Evolutionary conservation across 495 filamentous ascomycete genomes (phyloP), one percentile per base, ranked within the genome.

Genomic region (Pyronema omphalodes): DNA sequence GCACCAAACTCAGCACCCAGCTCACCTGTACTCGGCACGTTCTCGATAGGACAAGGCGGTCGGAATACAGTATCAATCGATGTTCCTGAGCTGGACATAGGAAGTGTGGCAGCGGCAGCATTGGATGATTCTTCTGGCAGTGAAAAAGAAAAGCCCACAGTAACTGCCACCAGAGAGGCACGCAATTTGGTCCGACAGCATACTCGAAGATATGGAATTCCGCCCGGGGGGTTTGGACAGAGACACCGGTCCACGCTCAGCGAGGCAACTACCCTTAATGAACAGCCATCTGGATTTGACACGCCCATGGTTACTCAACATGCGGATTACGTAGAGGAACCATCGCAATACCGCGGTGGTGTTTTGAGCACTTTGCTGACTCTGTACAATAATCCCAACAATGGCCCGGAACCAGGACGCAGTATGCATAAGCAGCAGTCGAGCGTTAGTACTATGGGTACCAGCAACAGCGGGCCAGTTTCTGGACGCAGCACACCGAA

Each of bases 301-400:
- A 55, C 58, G 6, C 46, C 60, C n/a, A 58, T 51, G 23, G 68
- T 50, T 37, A 45, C 19, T 37, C 54, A 53, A 12, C 60, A 74
- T 50, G 77, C 84, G 52, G 72, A 75, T 44, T 88, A 85, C 59
- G 72, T 84, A 6, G 78, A 81, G 40, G 73, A 72, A 11, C 87
- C 85, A 3, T 64, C 73, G 6, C 74, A 82, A 47, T 91, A 84
- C 63, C 82, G 79, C 44, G 78, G 79, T 37, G 86, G 88, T 33
- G 76, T 93, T 44, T 71, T 96, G 7, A 79, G 81, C 5, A 83
- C 78, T 7, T 69, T 96, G 2, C 69, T 94, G 52, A 93, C 84
- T 66, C 73, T 93, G 9, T 82, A 88, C 59, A 75, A 76, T 51
- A 53, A 67, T 36, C 48, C 59, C 9, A 19, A 46, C 12, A 37